These are phyloP conservation scores for Sporothrix curviconia DNA, from an alignment of 2,329 filamentous ascomycete genomes.

Conservation along the genomic window DNA sequence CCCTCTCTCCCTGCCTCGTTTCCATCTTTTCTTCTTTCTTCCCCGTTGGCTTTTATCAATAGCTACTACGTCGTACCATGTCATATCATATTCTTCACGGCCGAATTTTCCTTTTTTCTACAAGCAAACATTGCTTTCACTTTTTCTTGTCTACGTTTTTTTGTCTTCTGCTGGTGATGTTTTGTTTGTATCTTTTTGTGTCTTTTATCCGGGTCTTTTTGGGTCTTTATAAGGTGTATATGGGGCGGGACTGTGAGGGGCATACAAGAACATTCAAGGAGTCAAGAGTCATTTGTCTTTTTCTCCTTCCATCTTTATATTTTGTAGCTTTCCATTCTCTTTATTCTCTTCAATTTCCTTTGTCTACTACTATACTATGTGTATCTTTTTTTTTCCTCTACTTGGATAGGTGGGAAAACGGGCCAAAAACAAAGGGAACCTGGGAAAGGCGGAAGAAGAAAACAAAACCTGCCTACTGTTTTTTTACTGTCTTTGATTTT, in stretches of 20 bases:
- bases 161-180: not conserved
- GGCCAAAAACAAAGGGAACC: no score
- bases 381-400: no score
- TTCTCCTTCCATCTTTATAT: no score
- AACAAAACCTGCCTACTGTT: not conserved
- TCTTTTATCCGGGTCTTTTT: not conserved
- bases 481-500: not conserved
- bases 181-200: not conserved
- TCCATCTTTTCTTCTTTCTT: not conserved
- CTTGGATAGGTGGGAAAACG: no score
- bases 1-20: not conserved
- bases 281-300: no score
- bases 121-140: no score
- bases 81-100: constrained; percentile 10
- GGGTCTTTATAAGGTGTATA: not conserved
- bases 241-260: not conserved
- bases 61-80: constrained; percentile 3
- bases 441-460: not conserved
- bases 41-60: not conserved
- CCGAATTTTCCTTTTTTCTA: not conserved
- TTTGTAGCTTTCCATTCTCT: no score
- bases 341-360: no score
- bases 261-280: no score
- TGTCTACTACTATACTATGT: no score
- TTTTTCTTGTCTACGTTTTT: not conserved